A percentile compares a stretch with the other conserved stretches of the same genome.
Evolutionary conservation across 169 alveolate species (phyloP).

Genomic region (Besnoitia besnoiti): DNA sequence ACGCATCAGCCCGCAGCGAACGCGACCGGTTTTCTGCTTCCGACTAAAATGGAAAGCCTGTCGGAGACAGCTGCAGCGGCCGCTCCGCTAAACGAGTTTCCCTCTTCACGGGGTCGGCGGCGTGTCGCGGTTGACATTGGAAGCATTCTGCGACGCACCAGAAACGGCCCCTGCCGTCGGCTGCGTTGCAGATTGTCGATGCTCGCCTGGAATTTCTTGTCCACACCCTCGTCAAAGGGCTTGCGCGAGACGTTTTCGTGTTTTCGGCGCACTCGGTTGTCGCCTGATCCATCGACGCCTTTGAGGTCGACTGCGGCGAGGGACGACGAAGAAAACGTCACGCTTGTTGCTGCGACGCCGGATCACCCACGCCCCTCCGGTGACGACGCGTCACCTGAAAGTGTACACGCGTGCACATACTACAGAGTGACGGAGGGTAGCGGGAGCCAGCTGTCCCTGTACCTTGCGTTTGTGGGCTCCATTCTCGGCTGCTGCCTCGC

Average conservation of each 20-base stretch:
- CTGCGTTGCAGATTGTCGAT: neutral
- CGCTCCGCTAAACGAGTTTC: too few species aligned
- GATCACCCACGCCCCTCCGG: neutral
- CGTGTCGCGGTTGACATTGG: too few species aligned
- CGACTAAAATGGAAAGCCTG: too few species aligned
- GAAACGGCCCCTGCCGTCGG: neutral
- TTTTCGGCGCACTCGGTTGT: neutral
- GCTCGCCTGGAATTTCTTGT: neutral
- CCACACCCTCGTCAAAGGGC: neutral
- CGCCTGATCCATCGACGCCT: neutral
- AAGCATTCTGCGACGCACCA: neutral
- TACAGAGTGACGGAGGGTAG: neutral
- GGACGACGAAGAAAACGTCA: neutral
- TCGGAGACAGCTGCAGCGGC: too few species aligned
- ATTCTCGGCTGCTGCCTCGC: neutral
- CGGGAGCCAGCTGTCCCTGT: neutral
- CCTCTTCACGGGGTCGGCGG: too few species aligned
- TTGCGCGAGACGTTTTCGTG: neutral
- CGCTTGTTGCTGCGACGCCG: neutral
- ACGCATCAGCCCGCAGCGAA: too few species aligned
- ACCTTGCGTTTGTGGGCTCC: neutral
- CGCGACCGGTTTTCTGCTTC: too few species aligned
- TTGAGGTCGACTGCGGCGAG: neutral
- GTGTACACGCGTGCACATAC: neutral
- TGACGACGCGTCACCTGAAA: neutral